Evolutionary conservation across 495 filamentous ascomycete genomes (phyloP).

Genomic region (Penicillium steckii): DNA sequence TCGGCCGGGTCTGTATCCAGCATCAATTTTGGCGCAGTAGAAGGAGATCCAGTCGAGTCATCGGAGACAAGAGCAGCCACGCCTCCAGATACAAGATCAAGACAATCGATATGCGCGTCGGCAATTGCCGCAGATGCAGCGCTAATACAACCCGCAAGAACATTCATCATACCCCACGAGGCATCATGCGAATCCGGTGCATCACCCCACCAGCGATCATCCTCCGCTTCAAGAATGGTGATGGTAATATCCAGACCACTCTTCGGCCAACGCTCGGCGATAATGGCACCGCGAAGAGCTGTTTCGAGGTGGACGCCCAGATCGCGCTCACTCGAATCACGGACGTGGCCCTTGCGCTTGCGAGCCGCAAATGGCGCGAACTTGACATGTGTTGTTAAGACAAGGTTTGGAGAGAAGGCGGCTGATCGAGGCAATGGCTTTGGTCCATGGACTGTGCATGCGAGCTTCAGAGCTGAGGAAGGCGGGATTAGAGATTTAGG

Average conservation of each 20-base stretch:
- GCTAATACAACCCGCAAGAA: conserved; percentile 88
- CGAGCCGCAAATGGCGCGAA: conserved; percentile 91
- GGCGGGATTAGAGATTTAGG: conserved; percentile 46
- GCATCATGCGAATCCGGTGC: conserved; percentile 44
- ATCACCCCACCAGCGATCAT: conserved; percentile 63
- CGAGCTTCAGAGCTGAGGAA: conserved; percentile 76
- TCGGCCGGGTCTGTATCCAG: conserved; percentile 84
- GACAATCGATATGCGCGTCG: conserved; percentile 93
- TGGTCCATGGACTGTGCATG: conserved; percentile 89
- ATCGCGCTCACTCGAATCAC: conserved; percentile 83
- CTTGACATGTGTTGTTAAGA: conserved; percentile 89
- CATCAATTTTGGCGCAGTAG: conserved; percentile 53
- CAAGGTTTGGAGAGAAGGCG: conserved; percentile 84
- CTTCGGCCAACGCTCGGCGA: conserved; percentile 94
- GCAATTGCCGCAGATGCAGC: conserved; percentile 93
- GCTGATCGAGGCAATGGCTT: conserved; percentile 85
- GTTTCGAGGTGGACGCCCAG: conserved; percentile 88
- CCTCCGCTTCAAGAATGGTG: conserved; percentile 89
- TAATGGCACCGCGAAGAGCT: conserved; percentile 82
- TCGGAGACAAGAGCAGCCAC: conserved; percentile 74
- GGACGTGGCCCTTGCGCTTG: conserved; percentile 79
- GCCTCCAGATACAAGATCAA: conserved; percentile 86
- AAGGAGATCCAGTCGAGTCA: conserved; percentile 30
- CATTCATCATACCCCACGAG: conserved; percentile 82
- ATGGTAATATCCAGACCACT: conserved; percentile 90